These are phyloP conservation scores for Sisymbrium altissimum DNA, from an alignment of 345 rosid genomes.

Conservation along the genomic window DNA sequence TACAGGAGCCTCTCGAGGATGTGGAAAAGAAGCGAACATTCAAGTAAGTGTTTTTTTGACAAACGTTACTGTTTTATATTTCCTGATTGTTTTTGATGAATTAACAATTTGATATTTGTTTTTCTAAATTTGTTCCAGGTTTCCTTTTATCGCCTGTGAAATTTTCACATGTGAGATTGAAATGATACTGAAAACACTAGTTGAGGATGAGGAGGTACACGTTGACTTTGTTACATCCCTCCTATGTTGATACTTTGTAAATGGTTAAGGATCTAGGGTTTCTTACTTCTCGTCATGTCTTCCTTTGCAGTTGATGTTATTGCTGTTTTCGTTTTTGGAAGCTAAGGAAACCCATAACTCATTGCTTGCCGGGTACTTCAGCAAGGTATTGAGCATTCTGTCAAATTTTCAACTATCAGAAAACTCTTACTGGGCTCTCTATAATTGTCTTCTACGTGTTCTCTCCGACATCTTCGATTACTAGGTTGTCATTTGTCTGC, in stretches of 20 bases:
- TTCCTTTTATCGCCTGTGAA: slow-evolving; percentile 91
- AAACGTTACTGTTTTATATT: background rate
- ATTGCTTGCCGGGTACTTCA: slow-evolving; percentile 81
- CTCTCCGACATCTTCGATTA: slow-evolving; percentile 16
- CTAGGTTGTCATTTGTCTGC: slow-evolving; percentile 80
- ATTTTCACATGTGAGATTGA: slow-evolving; percentile 94
- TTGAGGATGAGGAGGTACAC: slow-evolving; percentile 85
- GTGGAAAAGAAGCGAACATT: slow-evolving; percentile 64
- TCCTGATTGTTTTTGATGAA: slow-evolving; percentile 11
- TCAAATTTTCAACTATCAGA: background rate
- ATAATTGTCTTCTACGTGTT: background rate
- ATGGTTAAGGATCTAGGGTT: background rate
- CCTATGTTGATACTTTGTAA: background rate
- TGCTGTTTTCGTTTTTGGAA: slow-evolving; percentile 81
- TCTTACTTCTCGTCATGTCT: slow-evolving; percentile 25
- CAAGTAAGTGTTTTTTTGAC: slow-evolving; percentile 56
- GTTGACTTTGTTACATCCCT: slow-evolving; percentile 1
- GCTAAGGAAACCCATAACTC: slow-evolving; percentile 59
- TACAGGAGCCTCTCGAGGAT: slow-evolving; percentile 73
- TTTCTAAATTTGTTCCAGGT: slow-evolving; percentile 39
- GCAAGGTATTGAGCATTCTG: slow-evolving; percentile 61
- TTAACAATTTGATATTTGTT: background rate
- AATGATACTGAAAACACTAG: slow-evolving; percentile 82
- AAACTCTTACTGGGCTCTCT: background rate
- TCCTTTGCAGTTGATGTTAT: slow-evolving; percentile 69